Evolutionary conservation across 208 protist species (phyloP).

Genomic region (Vickermania spadyakhi): DNA sequence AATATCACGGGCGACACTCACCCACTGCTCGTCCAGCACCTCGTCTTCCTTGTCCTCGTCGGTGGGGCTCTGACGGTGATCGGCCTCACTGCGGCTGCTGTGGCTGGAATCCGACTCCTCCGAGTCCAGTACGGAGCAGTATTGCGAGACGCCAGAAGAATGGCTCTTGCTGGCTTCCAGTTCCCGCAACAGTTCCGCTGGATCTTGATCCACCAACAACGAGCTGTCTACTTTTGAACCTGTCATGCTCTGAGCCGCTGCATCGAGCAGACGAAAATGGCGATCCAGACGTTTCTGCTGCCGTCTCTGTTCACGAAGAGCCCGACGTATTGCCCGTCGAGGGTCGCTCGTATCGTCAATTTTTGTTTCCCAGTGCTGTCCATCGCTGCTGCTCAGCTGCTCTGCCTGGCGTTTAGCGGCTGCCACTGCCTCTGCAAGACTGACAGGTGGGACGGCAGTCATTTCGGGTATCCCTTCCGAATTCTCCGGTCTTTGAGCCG

Average conservation of each 20-base stretch:
- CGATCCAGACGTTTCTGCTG: constrained; percentile 6
- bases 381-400: no score
- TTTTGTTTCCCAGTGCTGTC: no score
- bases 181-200: constrained; percentile 10
- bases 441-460: neutral
- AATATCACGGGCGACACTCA: constrained; percentile 15
- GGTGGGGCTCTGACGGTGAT: constrained; percentile 6
- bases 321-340: constrained; percentile 2
- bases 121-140: no score
- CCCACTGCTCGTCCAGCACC: no score
- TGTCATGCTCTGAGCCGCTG: neutral
- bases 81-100: neutral
- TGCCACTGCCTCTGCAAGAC: neutral
- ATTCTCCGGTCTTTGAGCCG: neutral
- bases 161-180: neutral
- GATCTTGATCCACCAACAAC: constrained; percentile 32
- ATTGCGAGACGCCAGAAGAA: no score
- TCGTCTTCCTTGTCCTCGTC: constrained; percentile 16
- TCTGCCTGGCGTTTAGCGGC: neutral
- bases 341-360: neutral
- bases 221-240: neutral
- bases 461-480: neutral
- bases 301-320: constrained; percentile 9
- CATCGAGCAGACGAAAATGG: constrained; percentile 8
- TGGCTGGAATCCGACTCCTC: constrained; percentile 1